Evolutionary conservation across 2,329 filamentous ascomycete species (phyloP), one percentile per base, ranked within the genome.

Genomic region (Colletotrichum sp.): DNA sequence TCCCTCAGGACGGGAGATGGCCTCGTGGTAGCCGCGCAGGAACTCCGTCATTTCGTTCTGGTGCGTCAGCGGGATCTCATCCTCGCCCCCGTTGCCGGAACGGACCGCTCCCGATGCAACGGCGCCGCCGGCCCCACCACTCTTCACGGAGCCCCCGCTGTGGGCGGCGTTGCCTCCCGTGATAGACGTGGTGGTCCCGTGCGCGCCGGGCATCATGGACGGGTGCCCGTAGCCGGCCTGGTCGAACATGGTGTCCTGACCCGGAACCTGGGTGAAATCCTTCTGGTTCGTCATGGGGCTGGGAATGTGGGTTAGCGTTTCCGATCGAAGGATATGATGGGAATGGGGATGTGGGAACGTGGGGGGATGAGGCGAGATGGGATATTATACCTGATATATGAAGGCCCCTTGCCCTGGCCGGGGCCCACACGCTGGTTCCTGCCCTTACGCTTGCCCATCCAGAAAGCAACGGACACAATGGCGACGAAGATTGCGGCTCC

Each of bases 401-500:
- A 83, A 30, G 84, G 83, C 60, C 83, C 79, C 74, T 84, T 76
- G 76, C 80, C 79, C 6, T 82, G 82, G 1, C 86, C 87, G 5
- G 88, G 84, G 2, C 87, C 87, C 65, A 83, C 77, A 28, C 87
- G 87, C 21, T 80, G 73, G 79, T 88, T 88, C 68, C 83, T 81
- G 61, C 61, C 32, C 66, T 84, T 86, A 48, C 86, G 87, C 62
- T 87, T 86, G 80, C 86, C 82, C 66, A 88, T 82, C 78, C 85
- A 89, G 66, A 89, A 79, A 24, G 80, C 81, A 0, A 90, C 77
- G 0, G 85, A 85, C 8, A 85, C 76, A 8, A 91, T 76, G 8
- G 85, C 83, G 10, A 86, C 81, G 3, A 91, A 76, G 5, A 85
- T 84, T 7, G 87, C 89, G 1, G 90, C 83, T 18, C 88, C 89